Base-by-base conservation (phyloP, 164 flowering plant genomes). In the Cinnamomum micranthum region DNA sequence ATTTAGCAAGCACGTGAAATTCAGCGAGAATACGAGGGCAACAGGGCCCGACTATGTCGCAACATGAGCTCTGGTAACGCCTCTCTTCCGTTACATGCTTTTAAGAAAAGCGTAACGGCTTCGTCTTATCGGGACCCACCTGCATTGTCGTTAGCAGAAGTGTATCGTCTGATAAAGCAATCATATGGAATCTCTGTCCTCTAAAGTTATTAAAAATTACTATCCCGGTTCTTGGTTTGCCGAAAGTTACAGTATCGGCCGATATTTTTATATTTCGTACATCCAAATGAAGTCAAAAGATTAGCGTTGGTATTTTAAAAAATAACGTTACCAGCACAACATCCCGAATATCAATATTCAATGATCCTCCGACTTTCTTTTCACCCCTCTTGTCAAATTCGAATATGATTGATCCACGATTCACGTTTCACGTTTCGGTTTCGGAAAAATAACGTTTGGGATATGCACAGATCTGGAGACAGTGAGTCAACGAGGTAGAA, bases 121-220 rank as follows among this genome's bases (percentile, higher is more conserved):
- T 71, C 27, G 2, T 25, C 63, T 24, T 71, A 71, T 71, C 35
- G 64, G 73, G 73, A 25, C 78, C 76, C 76, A 72, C 63, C 14
- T 59, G 80, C 27, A 64, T 80, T 77, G 82, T 80, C 78, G 50
- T 51, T 71, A 67, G 75, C 73, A 75, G 67, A 41, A 50, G 78
- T 74, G 75, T 25, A 64, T 75, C 50, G 66, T 27, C 74, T 72
- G 69, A 41, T 63, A 77, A 80, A 77, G 71, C 71, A 74, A 77
- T 72, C 63, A 74, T 28, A 33, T 72, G 28, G 82, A 80, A 77
- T 80, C 82, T 80, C 71, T 77, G 82, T 80, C 76, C 80, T 31
- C 19, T 23, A 69, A 64, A 50, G 15, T 6, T 31, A 5, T 47
- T n/a, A 72, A 73, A 63, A 47, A 63, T 64, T 22, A 22, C 12